phyloP scores from a whole-genome alignment of 208 protist genomes.

The Trypanosoma caninum region DNA sequence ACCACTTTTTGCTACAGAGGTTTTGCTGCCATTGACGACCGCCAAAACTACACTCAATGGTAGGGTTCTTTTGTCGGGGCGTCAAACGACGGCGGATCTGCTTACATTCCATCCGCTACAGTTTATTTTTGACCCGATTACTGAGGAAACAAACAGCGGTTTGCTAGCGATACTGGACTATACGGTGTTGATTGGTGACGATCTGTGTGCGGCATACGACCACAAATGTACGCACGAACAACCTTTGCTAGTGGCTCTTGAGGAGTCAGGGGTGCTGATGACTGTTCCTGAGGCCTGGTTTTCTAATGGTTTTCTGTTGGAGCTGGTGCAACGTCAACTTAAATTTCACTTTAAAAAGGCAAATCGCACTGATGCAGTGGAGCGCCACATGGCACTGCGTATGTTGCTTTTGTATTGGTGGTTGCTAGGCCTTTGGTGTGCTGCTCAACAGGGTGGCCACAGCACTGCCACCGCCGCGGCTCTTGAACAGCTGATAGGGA shows the following conservation, averaged over 20 bases:
- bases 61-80: slow-evolving; percentile 20
- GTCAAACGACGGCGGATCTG: neutral
- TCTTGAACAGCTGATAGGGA: neutral
- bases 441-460: too few relatives aligned
- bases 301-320: slow-evolving; percentile 6
- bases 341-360: neutral
- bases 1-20: slow-evolving; percentile 7
- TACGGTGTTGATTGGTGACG: too few relatives aligned
- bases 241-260: slow-evolving; percentile 1
- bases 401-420: slow-evolving; percentile 27
- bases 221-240: neutral
- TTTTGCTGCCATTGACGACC: slow-evolving; percentile 10
- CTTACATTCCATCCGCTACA: slow-evolving; percentile 26
- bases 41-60: neutral
- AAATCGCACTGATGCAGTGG: neutral
- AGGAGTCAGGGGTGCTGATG: slow-evolving; percentile 7
- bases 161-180: neutral
- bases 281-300: slow-evolving; percentile 20
- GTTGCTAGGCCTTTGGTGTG: slow-evolving; percentile 15
- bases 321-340: neutral
- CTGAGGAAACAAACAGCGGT: neutral
- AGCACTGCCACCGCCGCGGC: neutral
- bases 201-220: neutral
- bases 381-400: slow-evolving; percentile 4
- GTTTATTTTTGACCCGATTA: slow-evolving; percentile 6